A percentile compares a stretch with the other conserved stretches of the same genome.
These are phyloP conservation scores for Kwoniella shivajii DNA, from an alignment of 1,284 basidiomycete species.

Conservation along the genomic window DNA sequence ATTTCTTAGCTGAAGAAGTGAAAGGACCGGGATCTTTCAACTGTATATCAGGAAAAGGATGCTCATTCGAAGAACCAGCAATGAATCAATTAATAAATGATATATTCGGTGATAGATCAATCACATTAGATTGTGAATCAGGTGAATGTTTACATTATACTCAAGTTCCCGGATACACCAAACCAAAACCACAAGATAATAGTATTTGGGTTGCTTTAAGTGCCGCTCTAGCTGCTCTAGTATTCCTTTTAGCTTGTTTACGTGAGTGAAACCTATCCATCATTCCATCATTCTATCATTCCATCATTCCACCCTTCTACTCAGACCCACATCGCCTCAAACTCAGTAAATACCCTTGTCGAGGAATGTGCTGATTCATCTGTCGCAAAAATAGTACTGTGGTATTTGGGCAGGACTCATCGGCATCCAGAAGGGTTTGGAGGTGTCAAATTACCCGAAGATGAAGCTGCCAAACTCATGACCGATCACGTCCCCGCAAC, in stretches of 20 bases:
- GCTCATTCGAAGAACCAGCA: conserved; percentile 89
- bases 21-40: conserved; percentile 86
- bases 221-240: conserved; percentile 68
- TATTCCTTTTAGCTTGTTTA: conserved; percentile 59
- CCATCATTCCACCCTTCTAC: neutral
- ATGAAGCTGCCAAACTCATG: conserved; percentile 82
- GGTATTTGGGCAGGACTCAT: conserved; percentile 79
- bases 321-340: neutral
- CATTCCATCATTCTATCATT: neutral
- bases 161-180: conserved; percentile 89
- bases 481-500: conserved; percentile 90
- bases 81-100: conserved; percentile 94
- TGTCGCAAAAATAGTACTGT: conserved; percentile 71
- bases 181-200: conserved; percentile 76
- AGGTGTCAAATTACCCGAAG: conserved; percentile 75
- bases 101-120: conserved; percentile 89
- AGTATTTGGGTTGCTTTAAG: conserved; percentile 80
- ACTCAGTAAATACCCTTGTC: neutral
- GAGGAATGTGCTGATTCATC: conserved; percentile 7
- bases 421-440: conserved; percentile 66
- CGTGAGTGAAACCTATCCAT: conserved; percentile 39
- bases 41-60: conserved; percentile 71
- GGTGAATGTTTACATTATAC: conserved; percentile 94
- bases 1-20: conserved; percentile 88
- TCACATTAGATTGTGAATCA: conserved; percentile 81